Evolutionary conservation across 495 filamentous ascomycete genomes (phyloP).

Genomic region (Gamarada debralockiae): DNA sequence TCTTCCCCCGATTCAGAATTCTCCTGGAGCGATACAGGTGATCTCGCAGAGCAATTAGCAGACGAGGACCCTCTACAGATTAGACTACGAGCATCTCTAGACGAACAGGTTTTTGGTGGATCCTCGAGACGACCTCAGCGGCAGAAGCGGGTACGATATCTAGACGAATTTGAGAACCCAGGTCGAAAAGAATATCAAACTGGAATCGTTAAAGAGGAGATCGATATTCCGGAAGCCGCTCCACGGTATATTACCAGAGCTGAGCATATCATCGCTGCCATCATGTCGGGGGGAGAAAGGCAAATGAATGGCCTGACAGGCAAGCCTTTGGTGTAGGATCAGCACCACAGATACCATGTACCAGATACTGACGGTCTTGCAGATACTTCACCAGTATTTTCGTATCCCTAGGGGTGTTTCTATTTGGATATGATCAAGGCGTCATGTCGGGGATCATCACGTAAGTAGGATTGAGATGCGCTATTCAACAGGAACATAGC

Average conservation of each 20-base stretch:
- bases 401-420: conserved; percentile 93
- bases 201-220: conserved; percentile 72
- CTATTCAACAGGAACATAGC: conserved; percentile 6
- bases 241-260: conserved; percentile 56
- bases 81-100: conserved; percentile 57
- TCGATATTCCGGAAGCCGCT: conserved; percentile 69
- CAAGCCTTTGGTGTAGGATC: conserved; percentile 82
- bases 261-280: conserved; percentile 66
- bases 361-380: conserved; percentile 31
- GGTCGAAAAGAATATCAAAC: conserved; percentile 30
- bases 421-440: conserved; percentile 98
- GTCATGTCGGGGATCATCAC: conserved; percentile 99
- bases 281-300: conserved; percentile 77
- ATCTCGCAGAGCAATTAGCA: conserved; percentile 84
- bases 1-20: conserved; percentile 59
- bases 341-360: not conserved
- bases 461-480: conserved; percentile 46
- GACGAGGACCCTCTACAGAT: conserved; percentile 76
- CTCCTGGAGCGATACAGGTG: conserved; percentile 92
- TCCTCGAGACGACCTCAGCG: conserved; percentile 37
- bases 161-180: conserved; percentile 17
- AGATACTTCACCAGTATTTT: conserved; percentile 98
- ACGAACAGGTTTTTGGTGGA: conserved; percentile 51
- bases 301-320: conserved; percentile 89
- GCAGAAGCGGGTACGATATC: conserved; percentile 45